Conservation (phyloP, 176 grass and related monocot species). For the Cenchrus fungigraminus region DNA sequence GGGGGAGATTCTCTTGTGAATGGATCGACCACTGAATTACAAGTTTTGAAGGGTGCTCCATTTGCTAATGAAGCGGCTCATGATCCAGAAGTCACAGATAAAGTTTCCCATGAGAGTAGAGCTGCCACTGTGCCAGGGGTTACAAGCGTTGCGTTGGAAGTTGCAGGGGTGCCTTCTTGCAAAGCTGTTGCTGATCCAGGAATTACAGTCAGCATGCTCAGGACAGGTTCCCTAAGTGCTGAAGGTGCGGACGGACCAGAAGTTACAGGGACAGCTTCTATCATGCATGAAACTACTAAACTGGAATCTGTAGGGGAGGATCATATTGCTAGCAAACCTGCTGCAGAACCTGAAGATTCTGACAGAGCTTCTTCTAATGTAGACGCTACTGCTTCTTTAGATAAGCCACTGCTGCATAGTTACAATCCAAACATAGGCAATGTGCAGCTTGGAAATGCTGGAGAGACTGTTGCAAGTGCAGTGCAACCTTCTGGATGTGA, state of each 20-base stretch:
- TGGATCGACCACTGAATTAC: neutral
- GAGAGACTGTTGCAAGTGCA: conserved; percentile 2
- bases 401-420: conserved; percentile 1
- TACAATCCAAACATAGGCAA: conserved; percentile 10
- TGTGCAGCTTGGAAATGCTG: conserved; percentile 30
- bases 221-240: conserved; percentile 1
- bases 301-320: conserved; percentile 7
- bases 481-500: conserved; percentile 13
- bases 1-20: neutral
- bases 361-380: conserved; percentile 2
- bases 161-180: neutral
- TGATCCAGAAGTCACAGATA: neutral
- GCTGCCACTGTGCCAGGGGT: neutral
- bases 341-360: neutral
- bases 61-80: conserved; percentile 2
- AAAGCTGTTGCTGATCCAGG: neutral
- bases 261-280: conserved; percentile 27
- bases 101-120: conserved; percentile 6
- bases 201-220: neutral
- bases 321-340: conserved; percentile 11
- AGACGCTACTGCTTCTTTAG: conserved; percentile 34
- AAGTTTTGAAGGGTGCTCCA: neutral
- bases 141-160: conserved; percentile 2
- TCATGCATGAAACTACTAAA: conserved; percentile 28
- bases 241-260: conserved; percentile 1